Base-by-base conservation (phyloP, 352 stramenopile genomes). In the Globisporangium okanoganense region DNA sequence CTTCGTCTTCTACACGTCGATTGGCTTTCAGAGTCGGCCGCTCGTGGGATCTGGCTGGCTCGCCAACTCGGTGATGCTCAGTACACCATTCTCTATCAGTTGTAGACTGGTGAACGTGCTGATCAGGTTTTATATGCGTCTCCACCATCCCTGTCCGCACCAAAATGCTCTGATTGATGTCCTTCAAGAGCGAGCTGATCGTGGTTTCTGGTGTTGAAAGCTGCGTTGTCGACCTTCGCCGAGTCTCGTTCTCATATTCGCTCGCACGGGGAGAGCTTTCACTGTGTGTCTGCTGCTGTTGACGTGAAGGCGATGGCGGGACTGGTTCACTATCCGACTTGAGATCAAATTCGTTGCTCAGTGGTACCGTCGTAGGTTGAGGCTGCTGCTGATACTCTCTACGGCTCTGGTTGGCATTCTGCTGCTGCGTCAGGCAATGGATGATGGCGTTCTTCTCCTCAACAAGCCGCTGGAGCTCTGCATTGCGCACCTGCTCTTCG, bases 371-470 rank as follows among this genome's bases (percentile, higher is more conserved):
- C 31, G 24, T 1, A 9, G 48, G 24, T 9, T 8, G 16, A 16
- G 0, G 14, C 2, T 16, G 25, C 16, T 47, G 0, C 40, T 47
- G 40, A 25, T 13, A 24, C 49, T 56, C 27, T 12, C 36, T 22
- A 8, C 38, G 22, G 5, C 8, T 41, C 9, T 48, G 20, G 12
- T 3, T 13, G 20, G 10, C 14, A 20, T 22, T 35, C 7, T 60
- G 40, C 29, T 85, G 61, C 14, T 76, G 58, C 27, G 65, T 75
- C 43, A 89, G 66, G 29, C 67, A 64, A 14, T 79, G 66, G 31
- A 93, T 87, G 51, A 76, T 58, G 20, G 79, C 70, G 51, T 93
- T 93, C 59, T 94, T 94, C 56, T 93, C 85, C 20, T 72, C 63
- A 6, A 91, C 35, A 1, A 94, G 57, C 20, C 69, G 66, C 54